Evolutionary conservation across 192 early-diverging fungal genomes (phyloP), one percentile per base, ranked within the genome.

Genomic region (Rhizophagus clarus): DNA sequence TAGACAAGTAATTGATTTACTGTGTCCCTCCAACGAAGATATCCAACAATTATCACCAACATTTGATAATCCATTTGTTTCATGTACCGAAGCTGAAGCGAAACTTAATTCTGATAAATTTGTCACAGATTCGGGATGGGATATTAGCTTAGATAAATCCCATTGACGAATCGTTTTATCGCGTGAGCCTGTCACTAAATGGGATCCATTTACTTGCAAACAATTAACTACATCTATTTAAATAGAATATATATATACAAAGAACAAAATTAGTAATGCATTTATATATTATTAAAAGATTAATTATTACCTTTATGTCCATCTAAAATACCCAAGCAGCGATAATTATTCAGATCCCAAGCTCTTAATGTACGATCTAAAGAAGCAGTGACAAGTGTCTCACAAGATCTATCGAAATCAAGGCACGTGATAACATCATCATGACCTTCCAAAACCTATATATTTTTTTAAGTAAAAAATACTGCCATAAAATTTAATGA

Each of bases 341-440:
- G 88, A 14, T 89, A 82, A 37, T 83, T 86, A 24, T 88, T 72
- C 34, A 93, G 80, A 68, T 94, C 91, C 93, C 94, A 95, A 76
- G 91, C 85, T 9, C 91, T 89, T 24, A 91, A 88, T 29, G 92
- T 91, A 40, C 88, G 90, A 83, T 95, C 94, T 31, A 89, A 81
- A 7, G 92, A 92, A 15, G 92, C 88, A 0, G 94, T 90, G 0
- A 92, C 89, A 10, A 94, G 51, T 6, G 86, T 86, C 3, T 88
- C 92, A 28, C 86, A 64, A 10, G 81, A 81, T n/a, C 86, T 84
- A 63, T 93, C 88, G 80, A 90, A 84, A 76, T 90, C 90, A 10
- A 95, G 32, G 11, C 85, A 87, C 0, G 90, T 88, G 17, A 94
- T 85, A 0, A 83, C 82, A 14, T 88, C 89, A 61, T 90, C 88